Conservation (phyloP, 2,329 filamentous ascomycete genomes). For the Hymenoscyphus linearis region DNA sequence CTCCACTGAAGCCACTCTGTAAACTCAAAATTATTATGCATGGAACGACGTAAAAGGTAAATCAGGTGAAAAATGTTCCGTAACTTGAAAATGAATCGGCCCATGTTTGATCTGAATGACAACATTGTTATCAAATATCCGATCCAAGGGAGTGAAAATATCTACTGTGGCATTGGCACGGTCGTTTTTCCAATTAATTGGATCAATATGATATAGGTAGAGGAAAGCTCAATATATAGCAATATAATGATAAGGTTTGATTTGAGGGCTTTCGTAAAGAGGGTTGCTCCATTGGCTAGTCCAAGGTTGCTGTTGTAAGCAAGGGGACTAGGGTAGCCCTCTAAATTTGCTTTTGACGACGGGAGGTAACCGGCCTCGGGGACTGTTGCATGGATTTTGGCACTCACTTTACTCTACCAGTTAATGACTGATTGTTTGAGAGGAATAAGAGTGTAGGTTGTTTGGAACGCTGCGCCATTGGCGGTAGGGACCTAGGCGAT, state of each 20-base stretch:
- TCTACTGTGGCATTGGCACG: no score
- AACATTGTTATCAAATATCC: constrained; percentile 63
- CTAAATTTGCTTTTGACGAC: constrained; percentile 72
- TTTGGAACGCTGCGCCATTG: constrained; percentile 38
- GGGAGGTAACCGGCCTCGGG: constrained; percentile 54
- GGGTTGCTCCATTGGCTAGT: constrained; percentile 60
- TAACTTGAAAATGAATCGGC: not conserved
- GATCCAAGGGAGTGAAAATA: constrained; percentile 60
- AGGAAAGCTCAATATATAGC: no score
- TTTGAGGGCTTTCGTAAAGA: constrained; percentile 59
- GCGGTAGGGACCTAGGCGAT: constrained; percentile 51
- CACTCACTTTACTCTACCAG: not conserved
- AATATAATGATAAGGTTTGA: constrained; percentile 54
- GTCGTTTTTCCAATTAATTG: no score
- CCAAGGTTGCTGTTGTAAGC: constrained; percentile 70
- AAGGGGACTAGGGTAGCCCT: constrained; percentile 64
- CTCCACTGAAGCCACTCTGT: no score
- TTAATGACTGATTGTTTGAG: constrained; percentile 32
- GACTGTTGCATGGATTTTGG: not conserved
- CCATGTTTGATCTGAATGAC: constrained; percentile 68
- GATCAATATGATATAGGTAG: no score
- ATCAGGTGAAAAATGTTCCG: not conserved
- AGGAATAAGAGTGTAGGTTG: constrained; percentile 60
- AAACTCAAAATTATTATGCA: no score
- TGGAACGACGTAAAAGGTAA: no score